phyloP scores from a whole-genome alignment of 1,284 basidiomycete genomes.

The Heterobasidion irregulare region DNA sequence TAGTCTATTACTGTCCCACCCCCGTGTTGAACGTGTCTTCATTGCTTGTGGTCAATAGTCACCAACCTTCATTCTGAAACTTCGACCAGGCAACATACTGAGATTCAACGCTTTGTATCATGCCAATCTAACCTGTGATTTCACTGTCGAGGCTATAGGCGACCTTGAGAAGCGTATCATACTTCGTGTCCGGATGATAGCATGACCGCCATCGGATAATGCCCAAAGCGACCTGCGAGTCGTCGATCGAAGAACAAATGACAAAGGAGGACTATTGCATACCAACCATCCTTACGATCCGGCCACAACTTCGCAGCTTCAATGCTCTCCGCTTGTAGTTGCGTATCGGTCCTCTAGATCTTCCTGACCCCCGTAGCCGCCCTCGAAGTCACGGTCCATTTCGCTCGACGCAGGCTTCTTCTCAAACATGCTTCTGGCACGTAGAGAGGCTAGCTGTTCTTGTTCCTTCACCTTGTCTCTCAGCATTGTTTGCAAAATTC shows the following conservation, averaged over 20 bases:
- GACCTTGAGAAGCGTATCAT: no score
- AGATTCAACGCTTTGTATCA: no score
- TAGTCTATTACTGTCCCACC: background rate
- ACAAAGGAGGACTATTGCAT: no score
- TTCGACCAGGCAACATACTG: no score
- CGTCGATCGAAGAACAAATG: background rate
- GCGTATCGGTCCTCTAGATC: constrained; percentile 41
- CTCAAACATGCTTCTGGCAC: constrained; percentile 10
- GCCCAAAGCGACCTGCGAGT: background rate
- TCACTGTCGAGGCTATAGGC: no score
- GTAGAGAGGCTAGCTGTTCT: constrained; percentile 23
- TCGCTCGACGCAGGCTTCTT: constrained; percentile 2
- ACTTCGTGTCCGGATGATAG: no score
- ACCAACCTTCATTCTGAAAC: no score
- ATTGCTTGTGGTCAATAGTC: no score
- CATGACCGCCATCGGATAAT: no score
- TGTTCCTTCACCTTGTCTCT: constrained; percentile 16
- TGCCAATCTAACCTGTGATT: no score
- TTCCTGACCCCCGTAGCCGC: constrained; percentile 39
- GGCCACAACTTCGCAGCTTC: background rate
- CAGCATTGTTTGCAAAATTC: background rate
- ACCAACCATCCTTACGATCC: no score
- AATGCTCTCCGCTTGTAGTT: constrained; percentile 39
- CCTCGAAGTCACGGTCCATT: constrained; percentile 30
- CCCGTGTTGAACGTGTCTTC: background rate